Conservation (phyloP, 768 basidiomycete species). For the Tubosaeta sp. region DNA sequence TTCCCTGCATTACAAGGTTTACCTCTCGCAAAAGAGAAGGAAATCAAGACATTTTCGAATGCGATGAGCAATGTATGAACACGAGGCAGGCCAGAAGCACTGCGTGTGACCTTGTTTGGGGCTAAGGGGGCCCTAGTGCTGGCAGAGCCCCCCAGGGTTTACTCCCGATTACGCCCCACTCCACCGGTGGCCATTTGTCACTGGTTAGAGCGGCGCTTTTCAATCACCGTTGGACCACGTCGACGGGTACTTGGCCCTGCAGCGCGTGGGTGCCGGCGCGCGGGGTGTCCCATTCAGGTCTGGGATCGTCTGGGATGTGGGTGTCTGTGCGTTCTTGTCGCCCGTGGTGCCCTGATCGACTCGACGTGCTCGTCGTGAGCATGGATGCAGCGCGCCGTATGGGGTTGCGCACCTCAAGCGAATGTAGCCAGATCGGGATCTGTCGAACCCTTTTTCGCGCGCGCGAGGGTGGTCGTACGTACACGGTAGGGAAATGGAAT, state of each 20-base stretch:
- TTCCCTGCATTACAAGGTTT: constrained; percentile 24
- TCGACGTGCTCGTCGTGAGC: not conserved
- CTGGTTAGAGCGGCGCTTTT: not conserved
- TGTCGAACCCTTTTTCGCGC: not conserved
- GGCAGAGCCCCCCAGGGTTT: not conserved
- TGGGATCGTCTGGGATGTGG: too few relatives aligned
- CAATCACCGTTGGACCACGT: not conserved
- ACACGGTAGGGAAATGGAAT: too few relatives aligned
- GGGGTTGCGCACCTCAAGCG: too few relatives aligned
- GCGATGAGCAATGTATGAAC: constrained; percentile 5
- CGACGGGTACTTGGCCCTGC: not conserved
- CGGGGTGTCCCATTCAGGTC: not conserved
- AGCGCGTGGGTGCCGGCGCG: too few relatives aligned
- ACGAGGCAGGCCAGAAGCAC: constrained; percentile 31
- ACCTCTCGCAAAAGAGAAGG: not conserved
- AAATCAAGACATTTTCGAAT: not conserved
- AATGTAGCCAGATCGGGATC: not conserved
- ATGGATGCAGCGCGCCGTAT: too few relatives aligned
- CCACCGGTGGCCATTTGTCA: not conserved
- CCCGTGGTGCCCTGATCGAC: not conserved
- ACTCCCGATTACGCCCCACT: not conserved
- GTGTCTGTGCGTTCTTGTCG: too few relatives aligned
- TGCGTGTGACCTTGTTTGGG: constrained; percentile 19
- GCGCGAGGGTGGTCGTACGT: not conserved
- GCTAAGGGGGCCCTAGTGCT: constrained; percentile 12